Evolutionary conservation across 768 basidiomycete species (phyloP).

Genomic region (Russula brevipes): DNA sequence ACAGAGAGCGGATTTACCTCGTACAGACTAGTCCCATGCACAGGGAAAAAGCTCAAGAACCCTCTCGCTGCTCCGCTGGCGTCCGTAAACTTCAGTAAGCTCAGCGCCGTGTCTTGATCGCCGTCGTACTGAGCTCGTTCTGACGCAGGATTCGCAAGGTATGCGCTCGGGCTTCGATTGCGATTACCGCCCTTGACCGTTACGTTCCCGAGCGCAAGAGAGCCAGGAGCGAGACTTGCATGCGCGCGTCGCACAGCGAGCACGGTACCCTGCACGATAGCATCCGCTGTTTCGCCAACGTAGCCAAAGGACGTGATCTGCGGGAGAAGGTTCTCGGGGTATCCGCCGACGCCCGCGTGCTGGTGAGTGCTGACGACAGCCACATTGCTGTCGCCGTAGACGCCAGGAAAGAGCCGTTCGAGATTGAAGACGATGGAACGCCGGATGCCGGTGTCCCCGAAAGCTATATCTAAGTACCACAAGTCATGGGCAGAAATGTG

Average conservation of each 20-base stretch:
- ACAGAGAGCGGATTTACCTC: slow-evolving; percentile 39
- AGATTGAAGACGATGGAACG: slow-evolving; percentile 60
- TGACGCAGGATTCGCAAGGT: slow-evolving; percentile 65
- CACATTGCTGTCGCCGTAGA: slow-evolving; percentile 67
- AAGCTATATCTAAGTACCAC: slow-evolving; percentile 55
- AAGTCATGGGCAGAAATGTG: not conserved
- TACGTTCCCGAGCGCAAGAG: slow-evolving; percentile 60
- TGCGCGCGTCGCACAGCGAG: slow-evolving; percentile 66
- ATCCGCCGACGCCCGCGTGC: slow-evolving; percentile 75
- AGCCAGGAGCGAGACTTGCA: slow-evolving; percentile 52
- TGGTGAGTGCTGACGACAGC: slow-evolving; percentile 73
- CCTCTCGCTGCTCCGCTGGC: slow-evolving; percentile 52
- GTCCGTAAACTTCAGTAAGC: slow-evolving; percentile 62
- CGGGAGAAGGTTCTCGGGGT: slow-evolving; percentile 72
- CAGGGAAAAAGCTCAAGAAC: slow-evolving; percentile 69
- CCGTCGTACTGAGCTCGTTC: slow-evolving; percentile 63
- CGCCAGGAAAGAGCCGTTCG: slow-evolving; percentile 49
- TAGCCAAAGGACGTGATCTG: slow-evolving; percentile 72
- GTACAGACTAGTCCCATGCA: slow-evolving; percentile 79
- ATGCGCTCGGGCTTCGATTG: slow-evolving; percentile 73
- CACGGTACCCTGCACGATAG: slow-evolving; percentile 66
- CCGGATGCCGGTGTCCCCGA: slow-evolving; percentile 75
- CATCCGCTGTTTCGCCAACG: slow-evolving; percentile 64
- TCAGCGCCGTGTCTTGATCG: slow-evolving; percentile 73
- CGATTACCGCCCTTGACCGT: slow-evolving; percentile 63